Evolutionary conservation across 352 stramenopile genomes (phyloP).

Genomic region (Pythium dissotocum): DNA sequence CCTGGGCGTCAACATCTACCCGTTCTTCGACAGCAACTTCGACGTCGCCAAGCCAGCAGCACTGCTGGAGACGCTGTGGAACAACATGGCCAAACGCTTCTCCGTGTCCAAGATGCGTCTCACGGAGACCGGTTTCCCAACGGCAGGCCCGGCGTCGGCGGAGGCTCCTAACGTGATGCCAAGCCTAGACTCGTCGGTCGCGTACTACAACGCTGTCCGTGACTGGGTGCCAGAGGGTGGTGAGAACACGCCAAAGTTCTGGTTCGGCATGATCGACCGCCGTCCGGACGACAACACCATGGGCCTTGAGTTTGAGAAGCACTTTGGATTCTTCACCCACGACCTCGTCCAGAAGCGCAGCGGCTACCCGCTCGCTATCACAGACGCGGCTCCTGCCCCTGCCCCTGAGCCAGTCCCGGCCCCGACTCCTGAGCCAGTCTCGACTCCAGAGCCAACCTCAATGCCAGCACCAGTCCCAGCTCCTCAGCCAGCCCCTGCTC

Average conservation of each 20-base stretch:
- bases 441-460: slow-evolving; percentile 1
- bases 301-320: slow-evolving; percentile 28
- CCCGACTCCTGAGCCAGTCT: neutral
- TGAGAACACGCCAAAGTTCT: slow-evolving; percentile 28
- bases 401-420: slow-evolving; percentile 3
- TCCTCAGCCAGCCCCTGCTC: neutral
- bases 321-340: slow-evolving; percentile 40
- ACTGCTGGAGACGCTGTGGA: slow-evolving; percentile 45
- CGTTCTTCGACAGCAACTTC: slow-evolving; percentile 62
- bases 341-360: slow-evolving; percentile 17
- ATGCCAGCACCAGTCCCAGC: slow-evolving; percentile 1
- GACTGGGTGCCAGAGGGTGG: slow-evolving; percentile 25
- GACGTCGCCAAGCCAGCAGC: slow-evolving; percentile 40
- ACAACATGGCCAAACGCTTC: slow-evolving; percentile 42
- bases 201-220: slow-evolving; percentile 31
- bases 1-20: slow-evolving; percentile 63
- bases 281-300: slow-evolving; percentile 29
- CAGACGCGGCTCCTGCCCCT: slow-evolving; percentile 5
- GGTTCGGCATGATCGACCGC: slow-evolving; percentile 39
- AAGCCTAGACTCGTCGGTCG: slow-evolving; percentile 33
- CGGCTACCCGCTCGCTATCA: slow-evolving; percentile 21
- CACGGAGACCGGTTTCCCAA: slow-evolving; percentile 64
- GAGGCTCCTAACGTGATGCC: slow-evolving; percentile 40
- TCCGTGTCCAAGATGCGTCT: slow-evolving; percentile 41
- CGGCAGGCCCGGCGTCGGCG: slow-evolving; percentile 34